Evolutionary conservation across 208 protist genomes (phyloP).

Genomic region (Phytomonas francai): DNA sequence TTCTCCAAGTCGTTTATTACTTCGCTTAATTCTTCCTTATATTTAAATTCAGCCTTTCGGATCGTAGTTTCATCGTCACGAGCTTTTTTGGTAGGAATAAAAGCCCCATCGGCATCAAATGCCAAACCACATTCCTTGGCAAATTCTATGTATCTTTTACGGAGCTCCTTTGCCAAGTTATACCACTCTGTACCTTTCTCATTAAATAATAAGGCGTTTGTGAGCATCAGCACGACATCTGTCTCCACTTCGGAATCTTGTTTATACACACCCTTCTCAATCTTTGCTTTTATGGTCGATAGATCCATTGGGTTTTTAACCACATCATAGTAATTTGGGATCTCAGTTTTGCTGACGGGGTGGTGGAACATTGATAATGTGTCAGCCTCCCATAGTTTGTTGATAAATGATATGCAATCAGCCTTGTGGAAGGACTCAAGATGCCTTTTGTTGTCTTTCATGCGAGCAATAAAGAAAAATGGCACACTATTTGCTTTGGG

Average conservation of each 20-base stretch:
- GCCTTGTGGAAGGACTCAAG: conserved; percentile 37
- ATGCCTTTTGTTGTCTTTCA: conserved; percentile 25
- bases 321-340: conserved; percentile 70
- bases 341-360: conserved; percentile 66
- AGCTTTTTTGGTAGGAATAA: conserved; percentile 60
- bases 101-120: conserved; percentile 64
- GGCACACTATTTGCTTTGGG: conserved; percentile 9
- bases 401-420: conserved; percentile 53
- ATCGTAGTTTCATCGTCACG: conserved; percentile 82
- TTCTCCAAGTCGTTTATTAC: conserved; percentile 67
- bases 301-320: conserved; percentile 72
- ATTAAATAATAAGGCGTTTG: conserved; percentile 86
- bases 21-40: conserved; percentile 51
- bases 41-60: conserved; percentile 50
- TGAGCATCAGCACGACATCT: conserved; percentile 79
- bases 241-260: conserved; percentile 63
- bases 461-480: conserved; percentile 6
- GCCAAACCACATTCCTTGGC: conserved; percentile 40
- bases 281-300: conserved; percentile 56
- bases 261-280: conserved; percentile 54
- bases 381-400: conserved; percentile 68
- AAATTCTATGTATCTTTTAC: conserved; percentile 33
- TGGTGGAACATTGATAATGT: conserved; percentile 83
- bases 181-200: conserved; percentile 55
- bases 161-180: conserved; percentile 47